Evolutionary conservation across 1,284 basidiomycete species (phyloP), one percentile per base, ranked within the genome.

Genomic region (Rhodotorula sp.): DNA sequence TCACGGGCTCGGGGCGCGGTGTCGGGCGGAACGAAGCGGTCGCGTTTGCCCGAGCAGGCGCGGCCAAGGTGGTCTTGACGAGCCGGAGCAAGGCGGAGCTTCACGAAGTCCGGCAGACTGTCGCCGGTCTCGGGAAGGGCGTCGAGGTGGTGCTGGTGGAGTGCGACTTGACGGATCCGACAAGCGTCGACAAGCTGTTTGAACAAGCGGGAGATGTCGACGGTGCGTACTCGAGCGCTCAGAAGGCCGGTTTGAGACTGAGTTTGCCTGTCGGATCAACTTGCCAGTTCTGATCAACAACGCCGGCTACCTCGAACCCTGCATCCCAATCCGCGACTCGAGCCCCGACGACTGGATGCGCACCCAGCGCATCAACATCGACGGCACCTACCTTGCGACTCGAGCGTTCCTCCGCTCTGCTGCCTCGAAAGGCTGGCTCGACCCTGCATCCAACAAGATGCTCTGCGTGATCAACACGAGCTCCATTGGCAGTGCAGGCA

Each of bases 251-350:
- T n/a, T 22, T 15, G 48, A 15, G 48, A 22, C 50, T 13, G n/a
- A 26, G 15, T n/a, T 28, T 6, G 11, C 28, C 48, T 51, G 7
- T 15, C 16, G 22, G 48, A 50, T 24, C 2, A 9, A 8, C 24
- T 52, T 11, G 22, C 24, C 61, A 67, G 66, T 63, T 37, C 52
- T 67, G 26, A 20, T 67, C 57, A 63, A 63, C 51, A 67, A 67
- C 46, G 66, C 61, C 20, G 66, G 66, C 31, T 62, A 62, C 56
- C 66, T 67, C 61, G 66, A 67, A 47, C 60, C 60, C 15, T 57
- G 48, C 56, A 31, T 48, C 16, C 37, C 60, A 6, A 67, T 67
- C 30, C 60, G 66, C 30, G 51, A 54, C 28, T 63, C 61, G 28
- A 30, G 48, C 37, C 66, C 66, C 1, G 4, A 40, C 28, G 66